Evolutionary conservation across 1,139 yeast genomes (phyloP), one percentile per base, ranked within the genome.

Genomic region (Nakaseomyces glabratus): DNA sequence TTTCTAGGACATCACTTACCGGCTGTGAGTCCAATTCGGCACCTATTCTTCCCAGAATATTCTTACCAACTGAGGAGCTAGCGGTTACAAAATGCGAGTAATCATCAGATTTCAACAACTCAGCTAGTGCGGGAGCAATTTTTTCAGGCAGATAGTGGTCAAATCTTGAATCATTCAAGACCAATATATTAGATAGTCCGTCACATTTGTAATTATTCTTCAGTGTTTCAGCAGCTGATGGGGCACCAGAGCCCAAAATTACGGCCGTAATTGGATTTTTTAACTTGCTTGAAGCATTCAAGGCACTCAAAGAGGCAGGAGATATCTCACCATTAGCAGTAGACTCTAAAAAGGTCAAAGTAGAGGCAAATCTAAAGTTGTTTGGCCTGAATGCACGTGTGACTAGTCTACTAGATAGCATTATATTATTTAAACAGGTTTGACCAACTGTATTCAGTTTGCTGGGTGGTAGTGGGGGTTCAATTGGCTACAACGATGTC

Each of bases 21-120:
- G 96, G 97, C 63, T 90, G 97, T 18, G 73, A 71, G 52, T 90
- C 95, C 40, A 88, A 63, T 39, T 81, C 52, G 1, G 96, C 96
- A 22, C 84, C 94, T 21, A 82, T 69, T 47, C 98, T 71, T 24
- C 98, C 97, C 37, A 90, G 64, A 31, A 88, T 63, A 42, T 82
- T 81, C 59, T 88, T 88, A 34, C 97, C 96, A 17, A 78, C 79
- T 0, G 95, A 76, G 11, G 93, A 78, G 28, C 90, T 84, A 8
- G 95, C 76, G 8, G 81, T 75, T 20, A 90, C 63, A 43, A 90
- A 78, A 56, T 86, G 94, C 11, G 86, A 71, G 60, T 65, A 66
- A 19, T 68, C 71, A 12, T 65, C 56, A 46, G 51, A 58, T 46
- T 60, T 63, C 53, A 69, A 62, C 45, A 71, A 58, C 30, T 66